Evolutionary conservation across 768 basidiomycete species (phyloP).

Genomic region (Lactifluus hygrophoroides): DNA sequence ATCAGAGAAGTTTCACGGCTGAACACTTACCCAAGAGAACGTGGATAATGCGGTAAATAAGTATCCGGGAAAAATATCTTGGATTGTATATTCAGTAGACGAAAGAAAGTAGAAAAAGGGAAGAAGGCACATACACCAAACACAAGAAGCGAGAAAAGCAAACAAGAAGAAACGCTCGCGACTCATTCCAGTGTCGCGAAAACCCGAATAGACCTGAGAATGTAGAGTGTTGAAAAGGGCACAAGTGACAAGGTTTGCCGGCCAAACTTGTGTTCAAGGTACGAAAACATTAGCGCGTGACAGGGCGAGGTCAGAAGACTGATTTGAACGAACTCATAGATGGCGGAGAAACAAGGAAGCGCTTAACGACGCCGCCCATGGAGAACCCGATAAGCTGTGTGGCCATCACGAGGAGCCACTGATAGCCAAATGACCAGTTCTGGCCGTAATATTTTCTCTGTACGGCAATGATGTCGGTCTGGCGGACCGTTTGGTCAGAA

Average conservation of each 20-base stretch:
- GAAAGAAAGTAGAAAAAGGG: not conserved
- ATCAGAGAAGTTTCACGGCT: not conserved
- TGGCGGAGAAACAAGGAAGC: conserved; percentile 62
- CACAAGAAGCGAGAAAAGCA: conserved; percentile 45
- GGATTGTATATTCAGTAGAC: conserved; percentile 23
- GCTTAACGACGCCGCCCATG: conserved; percentile 63
- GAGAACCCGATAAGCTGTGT: conserved; percentile 79
- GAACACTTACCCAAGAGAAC: conserved; percentile 19
- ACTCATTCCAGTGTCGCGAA: conserved; percentile 52
- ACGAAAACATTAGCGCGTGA: not conserved
- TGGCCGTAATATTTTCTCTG: conserved; percentile 64
- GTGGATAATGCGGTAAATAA: conserved; percentile 21
- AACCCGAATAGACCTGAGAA: conserved; percentile 55
- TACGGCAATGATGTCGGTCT: conserved; percentile 66
- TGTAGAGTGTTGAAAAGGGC: conserved; percentile 74
- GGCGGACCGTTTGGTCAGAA: not conserved
- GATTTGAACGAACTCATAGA: conserved; percentile 34
- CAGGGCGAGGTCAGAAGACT: not conserved
- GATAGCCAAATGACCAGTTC: conserved; percentile 39
- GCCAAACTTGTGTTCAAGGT: conserved; percentile 45
- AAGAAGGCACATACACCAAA: conserved; percentile 32
- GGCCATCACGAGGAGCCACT: conserved; percentile 72
- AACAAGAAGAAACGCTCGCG: conserved; percentile 73
- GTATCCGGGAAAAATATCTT: conserved; percentile 21
- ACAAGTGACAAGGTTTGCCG: conserved; percentile 63